These are phyloP conservation scores for Leccinellum rugosiceps DNA, from an alignment of 768 basidiomycete species.

Conservation along the genomic window DNA sequence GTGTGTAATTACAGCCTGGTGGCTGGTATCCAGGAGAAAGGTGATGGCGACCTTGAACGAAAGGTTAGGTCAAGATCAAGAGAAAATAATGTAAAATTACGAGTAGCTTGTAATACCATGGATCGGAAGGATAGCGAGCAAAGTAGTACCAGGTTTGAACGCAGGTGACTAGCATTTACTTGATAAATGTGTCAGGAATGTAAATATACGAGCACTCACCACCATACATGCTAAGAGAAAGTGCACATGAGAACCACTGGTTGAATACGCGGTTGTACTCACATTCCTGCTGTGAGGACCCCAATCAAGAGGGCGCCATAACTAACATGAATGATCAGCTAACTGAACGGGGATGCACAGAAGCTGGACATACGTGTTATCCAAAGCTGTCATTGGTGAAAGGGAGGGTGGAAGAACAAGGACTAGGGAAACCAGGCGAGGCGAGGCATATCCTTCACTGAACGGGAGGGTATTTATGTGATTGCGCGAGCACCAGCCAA, in stretches of 20 bases:
- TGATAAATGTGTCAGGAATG: neutral
- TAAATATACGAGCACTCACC: slow-evolving; percentile 30
- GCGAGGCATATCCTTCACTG: neutral
- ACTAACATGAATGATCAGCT: slow-evolving; percentile 24
- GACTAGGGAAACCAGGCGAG: neutral
- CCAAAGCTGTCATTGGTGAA: slow-evolving; percentile 20
- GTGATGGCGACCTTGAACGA: slow-evolving; percentile 45
- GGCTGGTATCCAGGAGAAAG: slow-evolving; percentile 48
- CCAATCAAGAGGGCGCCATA: slow-evolving; percentile 54
- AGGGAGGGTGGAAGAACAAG: neutral
- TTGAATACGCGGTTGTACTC: slow-evolving; percentile 20
- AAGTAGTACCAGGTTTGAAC: slow-evolving; percentile 58
- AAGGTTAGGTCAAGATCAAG: neutral
- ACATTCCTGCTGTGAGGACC: slow-evolving; percentile 46
- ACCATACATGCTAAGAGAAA: slow-evolving; percentile 43
- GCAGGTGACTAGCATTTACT: slow-evolving; percentile 41
- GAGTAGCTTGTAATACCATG: slow-evolving; percentile 45
- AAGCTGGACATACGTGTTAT: slow-evolving; percentile 32
- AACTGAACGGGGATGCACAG: neutral
- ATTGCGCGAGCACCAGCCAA: neutral
- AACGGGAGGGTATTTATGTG: slow-evolving; percentile 5
- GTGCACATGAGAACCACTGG: neutral
- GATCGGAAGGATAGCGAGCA: slow-evolving; percentile 45
- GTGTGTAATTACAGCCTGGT: slow-evolving; percentile 54
- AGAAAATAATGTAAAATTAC: slow-evolving; percentile 29